Evolutionary conservation across 2,329 filamentous ascomycete genomes (phyloP), one percentile per base, ranked within the genome.

Genomic region (Colletotrichum tropicicola): DNA sequence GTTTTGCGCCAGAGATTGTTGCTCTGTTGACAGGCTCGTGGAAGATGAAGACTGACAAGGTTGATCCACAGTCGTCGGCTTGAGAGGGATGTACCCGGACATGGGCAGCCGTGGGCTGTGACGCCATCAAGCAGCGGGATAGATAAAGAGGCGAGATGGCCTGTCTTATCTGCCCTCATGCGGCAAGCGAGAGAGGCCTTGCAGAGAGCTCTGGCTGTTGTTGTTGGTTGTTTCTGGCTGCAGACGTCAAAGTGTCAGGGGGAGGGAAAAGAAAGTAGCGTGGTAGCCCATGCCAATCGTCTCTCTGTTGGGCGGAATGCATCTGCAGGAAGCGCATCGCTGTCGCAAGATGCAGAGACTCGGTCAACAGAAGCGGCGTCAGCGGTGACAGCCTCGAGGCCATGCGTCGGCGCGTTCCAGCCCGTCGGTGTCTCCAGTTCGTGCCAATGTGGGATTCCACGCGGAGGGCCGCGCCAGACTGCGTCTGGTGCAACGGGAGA

Each of bases 371-470:
- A n/a, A n/a, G n/a, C n/a, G n/a, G n/a, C n/a, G n/a, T n/a, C n/a
- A n/a, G n/a, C n/a, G n/a, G n/a, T n/a, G n/a, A n/a, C n/a, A n/a
- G n/a, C n/a, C n/a, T n/a, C n/a, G 6, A 35, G 4, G 6, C 32
- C 32, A 35, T 35, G 13, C 13, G 32, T 35, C 32, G 39, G 39
- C 39, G 17, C 19, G 41, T 56, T n/a, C 53, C 53, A 45, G 15
- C 53, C 41, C 43, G 28, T 57, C 54, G 54, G 54, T 39, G 43
- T 57, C 44, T n/a, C 54, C 54, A 43, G 43, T 48, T 19, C 23
- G 28, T 39, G 12, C 21, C 30, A 39, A 47, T 39, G 32, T 30
- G 32, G n/a, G 32, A 6, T 12, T 35, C 32, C n/a, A n/a, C n/a
- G n/a, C n/a, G n/a, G n/a, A n/a, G n/a, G n/a, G n/a, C n/a, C n/a